A percentile compares a stretch with the other conserved stretches of the same genome.
These are phyloP conservation scores for Diaporthe citri DNA, from an alignment of 2,329 filamentous ascomycete species.

Conservation along the genomic window DNA sequence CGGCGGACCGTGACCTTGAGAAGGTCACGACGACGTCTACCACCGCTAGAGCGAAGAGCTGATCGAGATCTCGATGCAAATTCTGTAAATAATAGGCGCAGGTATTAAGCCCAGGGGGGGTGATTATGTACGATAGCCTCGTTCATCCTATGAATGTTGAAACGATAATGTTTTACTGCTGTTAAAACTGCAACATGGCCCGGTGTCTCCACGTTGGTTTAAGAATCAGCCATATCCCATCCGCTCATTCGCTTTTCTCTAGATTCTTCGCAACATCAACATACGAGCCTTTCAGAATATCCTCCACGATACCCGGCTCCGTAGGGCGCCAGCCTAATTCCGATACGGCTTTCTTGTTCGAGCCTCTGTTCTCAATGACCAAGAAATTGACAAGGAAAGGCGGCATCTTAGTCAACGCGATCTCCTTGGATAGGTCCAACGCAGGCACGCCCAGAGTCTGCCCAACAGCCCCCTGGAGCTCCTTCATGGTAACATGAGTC, in stretches of 20 bases:
- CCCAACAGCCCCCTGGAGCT: conserved; percentile 43
- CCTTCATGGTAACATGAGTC: conserved; percentile 30
- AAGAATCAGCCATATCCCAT: no score
- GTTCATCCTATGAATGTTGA: background rate
- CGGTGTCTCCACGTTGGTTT: background rate
- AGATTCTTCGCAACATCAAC: conserved; percentile 35
- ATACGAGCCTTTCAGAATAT: conserved; percentile 47
- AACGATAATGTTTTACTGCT: conserved; percentile 1
- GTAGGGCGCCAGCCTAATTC: conserved; percentile 55
- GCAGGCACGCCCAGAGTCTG: conserved; percentile 44
- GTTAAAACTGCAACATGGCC: no score
- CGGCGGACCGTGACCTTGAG: conserved; percentile 5
- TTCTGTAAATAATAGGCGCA: background rate
- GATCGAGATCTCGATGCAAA: background rate
- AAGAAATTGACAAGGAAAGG: conserved; percentile 52
- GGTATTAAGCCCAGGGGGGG: background rate
- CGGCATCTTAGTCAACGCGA: conserved; percentile 46
- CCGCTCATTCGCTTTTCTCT: background rate
- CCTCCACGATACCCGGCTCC: conserved; percentile 51
- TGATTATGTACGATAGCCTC: background rate
- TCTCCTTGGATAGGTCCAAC: conserved; percentile 44
- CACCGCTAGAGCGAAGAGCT: background rate
- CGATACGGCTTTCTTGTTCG: conserved; percentile 52
- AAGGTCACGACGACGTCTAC: conserved; percentile 10
- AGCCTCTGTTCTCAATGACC: conserved; percentile 49